Conservation (phyloP, 768 basidiomycete species). For the Amanita fuliginea region DNA sequence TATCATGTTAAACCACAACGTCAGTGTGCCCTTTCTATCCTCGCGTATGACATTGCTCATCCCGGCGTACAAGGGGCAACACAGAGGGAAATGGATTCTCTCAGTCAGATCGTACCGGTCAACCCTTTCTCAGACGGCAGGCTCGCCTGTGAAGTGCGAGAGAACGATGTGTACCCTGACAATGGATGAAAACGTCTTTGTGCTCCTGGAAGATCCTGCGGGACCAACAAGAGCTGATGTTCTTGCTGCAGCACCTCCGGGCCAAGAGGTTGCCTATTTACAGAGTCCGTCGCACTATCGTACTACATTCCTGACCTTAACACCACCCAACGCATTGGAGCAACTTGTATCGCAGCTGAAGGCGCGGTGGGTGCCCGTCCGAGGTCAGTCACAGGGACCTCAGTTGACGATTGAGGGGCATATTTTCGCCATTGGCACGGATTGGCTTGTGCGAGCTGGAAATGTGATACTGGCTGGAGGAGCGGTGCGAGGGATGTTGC, state of each 20-base stretch:
- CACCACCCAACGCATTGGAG: conserved; percentile 65
- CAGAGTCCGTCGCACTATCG: conserved; percentile 58
- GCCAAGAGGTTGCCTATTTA: conserved; percentile 28
- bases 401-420: conserved; percentile 67
- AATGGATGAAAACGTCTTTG: conserved; percentile 75
- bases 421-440: conserved; percentile 66
- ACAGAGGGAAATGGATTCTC: conserved; percentile 57
- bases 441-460: conserved; percentile 74
- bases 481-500: conserved; percentile 70
- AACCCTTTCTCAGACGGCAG: conserved; percentile 45
- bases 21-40: conserved; percentile 11
- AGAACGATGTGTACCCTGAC: conserved; percentile 67
- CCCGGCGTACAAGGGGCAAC: conserved; percentile 35
- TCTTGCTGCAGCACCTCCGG: conserved; percentile 30
- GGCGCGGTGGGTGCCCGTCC: conserved; percentile 65
- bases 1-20: conserved; percentile 62
- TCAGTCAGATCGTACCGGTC: conserved; percentile 68
- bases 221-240: conserved; percentile 62
- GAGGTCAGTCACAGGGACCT: conserved; percentile 36
- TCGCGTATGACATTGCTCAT: conserved; percentile 6
- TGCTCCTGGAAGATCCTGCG: conserved; percentile 64
- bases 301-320: conserved; percentile 66
- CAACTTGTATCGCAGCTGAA: conserved; percentile 63
- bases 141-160: conserved; percentile 41
- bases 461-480: conserved; percentile 71